Evolutionary conservation across 2,329 filamentous ascomycete species (phyloP).

Genomic region (Epichloe gansuensis): DNA sequence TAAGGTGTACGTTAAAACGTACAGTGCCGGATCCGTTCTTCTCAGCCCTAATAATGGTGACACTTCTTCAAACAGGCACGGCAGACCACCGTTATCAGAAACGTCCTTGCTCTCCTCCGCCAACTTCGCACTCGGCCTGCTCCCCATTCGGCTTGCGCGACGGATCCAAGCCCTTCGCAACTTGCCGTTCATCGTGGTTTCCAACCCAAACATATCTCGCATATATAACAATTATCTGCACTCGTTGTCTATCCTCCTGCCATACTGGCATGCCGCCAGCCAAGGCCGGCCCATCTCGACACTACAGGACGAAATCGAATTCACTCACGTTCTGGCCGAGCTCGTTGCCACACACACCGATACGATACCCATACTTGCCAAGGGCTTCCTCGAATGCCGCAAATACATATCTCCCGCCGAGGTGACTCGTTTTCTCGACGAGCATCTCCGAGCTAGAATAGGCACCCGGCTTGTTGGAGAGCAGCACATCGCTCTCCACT

Average conservation of each 20-base stretch:
- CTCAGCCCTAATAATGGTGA: too few relatives aligned
- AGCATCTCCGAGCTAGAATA: constrained; percentile 85
- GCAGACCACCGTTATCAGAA: constrained; percentile 71
- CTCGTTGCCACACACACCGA: constrained; percentile 91
- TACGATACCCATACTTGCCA: constrained; percentile 83
- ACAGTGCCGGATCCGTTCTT: too few relatives aligned
- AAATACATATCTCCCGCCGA: constrained; percentile 74
- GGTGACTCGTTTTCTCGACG: constrained; percentile 85
- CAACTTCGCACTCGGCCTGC: constrained; percentile 86
- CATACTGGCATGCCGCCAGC: constrained; percentile 49
- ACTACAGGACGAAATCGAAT: constrained; percentile 76
- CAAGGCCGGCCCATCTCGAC: constrained; percentile 32
- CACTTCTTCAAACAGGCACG: constrained; percentile 38
- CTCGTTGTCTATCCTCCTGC: constrained; percentile 78
- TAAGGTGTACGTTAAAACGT: background rate
- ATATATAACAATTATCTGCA: constrained; percentile 97
- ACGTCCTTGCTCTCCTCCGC: constrained; percentile 75
- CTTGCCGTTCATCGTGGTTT: constrained; percentile 92
- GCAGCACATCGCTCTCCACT: constrained; percentile 88
- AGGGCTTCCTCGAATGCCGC: constrained; percentile 84
- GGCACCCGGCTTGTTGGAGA: constrained; percentile 90
- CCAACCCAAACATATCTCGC: constrained; percentile 86
- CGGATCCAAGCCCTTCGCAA: constrained; percentile 88
- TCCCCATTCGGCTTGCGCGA: constrained; percentile 84
- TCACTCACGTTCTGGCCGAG: constrained; percentile 86